Evolutionary conservation across 306 rosid genomes (phyloP), one percentile per base, ranked within the genome.

Genomic region (Crotalaria pallida): DNA sequence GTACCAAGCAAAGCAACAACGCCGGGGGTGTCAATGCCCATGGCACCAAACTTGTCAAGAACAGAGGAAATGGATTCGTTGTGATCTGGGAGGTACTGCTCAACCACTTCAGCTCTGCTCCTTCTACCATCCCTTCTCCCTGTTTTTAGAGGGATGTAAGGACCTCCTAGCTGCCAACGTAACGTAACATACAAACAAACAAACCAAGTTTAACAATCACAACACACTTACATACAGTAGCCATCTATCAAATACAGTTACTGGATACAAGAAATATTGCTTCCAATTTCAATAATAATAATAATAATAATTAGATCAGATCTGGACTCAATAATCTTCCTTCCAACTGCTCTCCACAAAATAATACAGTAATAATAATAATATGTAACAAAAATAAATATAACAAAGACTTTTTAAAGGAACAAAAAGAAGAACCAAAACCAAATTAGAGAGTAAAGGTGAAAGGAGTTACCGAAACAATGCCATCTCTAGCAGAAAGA

Each of bases 101-200:
- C 98, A 12, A 94, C 78, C 43, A 88, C 75, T 9, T 88, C 96
- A 6, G 93, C 95, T 80, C 98, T 88, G 90, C 98, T 94, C 50
- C 71, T 90, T 74, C 97, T 88, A 7, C 98, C 98, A 78, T 94
- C 98, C 76, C 98, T 94, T 82, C 98, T 94, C 66, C 98, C 98
- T 0, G 98, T 94, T 69, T 87, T 94, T 0, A 94, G 89, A 57
- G 89, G 87, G 45, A 94, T 88, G 36, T 84, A 10, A 18, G 98
- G 97, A 3, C 98, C 98, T 75, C 97, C 97, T 4, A 94, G 87
- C 98, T 94, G 91, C 68, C n/a, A n/a, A n/a, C n/a, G n/a, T n/a
- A n/a, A n/a, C n/a, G n/a, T n/a, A 72, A 13, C 50, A 59, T 24
- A 45, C 31, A 59, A 33, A 45, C 31, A 34, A 21, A 17, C 17